These are phyloP conservation scores for Colletotrichum eremochloae DNA, from an alignment of 2,329 filamentous ascomycete genomes.

Conservation along the genomic window DNA sequence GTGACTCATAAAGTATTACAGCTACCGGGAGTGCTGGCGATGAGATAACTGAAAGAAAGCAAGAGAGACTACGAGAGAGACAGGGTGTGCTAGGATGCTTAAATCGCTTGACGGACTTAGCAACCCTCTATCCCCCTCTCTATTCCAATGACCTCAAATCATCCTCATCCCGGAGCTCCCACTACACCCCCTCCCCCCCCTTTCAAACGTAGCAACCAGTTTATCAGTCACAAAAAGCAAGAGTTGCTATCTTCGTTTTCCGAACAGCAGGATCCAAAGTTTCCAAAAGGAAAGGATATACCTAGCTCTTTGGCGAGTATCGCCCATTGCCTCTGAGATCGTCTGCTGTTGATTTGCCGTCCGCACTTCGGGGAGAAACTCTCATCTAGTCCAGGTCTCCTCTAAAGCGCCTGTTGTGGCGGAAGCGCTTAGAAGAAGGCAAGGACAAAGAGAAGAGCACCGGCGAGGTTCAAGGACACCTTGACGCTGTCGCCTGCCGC, in stretches of 20 bases:
- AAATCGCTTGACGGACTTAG: not conserved
- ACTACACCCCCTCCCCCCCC: not conserved
- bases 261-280: not conserved
- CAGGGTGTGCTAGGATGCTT: not conserved
- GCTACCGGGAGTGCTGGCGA: not conserved
- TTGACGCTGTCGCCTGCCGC: conserved; percentile 33
- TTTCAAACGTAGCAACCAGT: not conserved
- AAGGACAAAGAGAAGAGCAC: conserved; percentile 16
- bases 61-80: not conserved
- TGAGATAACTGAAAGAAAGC: not conserved
- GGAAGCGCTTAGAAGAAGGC: conserved; percentile 30
- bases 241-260: not conserved
- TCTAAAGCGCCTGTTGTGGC: not conserved
- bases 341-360: not conserved
- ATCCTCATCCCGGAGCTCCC: not conserved
- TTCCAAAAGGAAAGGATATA: not conserved
- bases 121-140: too few species aligned
- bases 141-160: not conserved
- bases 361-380: not conserved
- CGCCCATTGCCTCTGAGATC: not conserved
- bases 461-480: conserved; percentile 23
- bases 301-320: not conserved
- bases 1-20: not conserved
- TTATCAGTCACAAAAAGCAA: not conserved
- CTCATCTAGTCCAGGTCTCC: not conserved